These are phyloP conservation scores for Paramecium tetraurelia DNA, from an alignment of 73 alveolate species.

Conservation along the genomic window DNA sequence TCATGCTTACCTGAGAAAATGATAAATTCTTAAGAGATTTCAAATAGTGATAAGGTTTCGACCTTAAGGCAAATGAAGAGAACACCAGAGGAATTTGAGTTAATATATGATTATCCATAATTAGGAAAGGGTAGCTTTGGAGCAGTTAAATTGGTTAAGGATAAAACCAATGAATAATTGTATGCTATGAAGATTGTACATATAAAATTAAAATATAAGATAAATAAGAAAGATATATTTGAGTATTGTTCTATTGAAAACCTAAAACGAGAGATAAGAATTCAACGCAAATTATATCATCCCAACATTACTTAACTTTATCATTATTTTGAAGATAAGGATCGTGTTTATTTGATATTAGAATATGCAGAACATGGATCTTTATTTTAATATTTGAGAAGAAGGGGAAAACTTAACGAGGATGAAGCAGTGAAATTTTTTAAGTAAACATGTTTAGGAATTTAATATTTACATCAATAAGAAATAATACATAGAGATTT, in stretches of 20 bases:
- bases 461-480: slow-evolving; percentile 59
- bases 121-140: slow-evolving; percentile 61
- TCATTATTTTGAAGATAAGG: slow-evolving; percentile 89
- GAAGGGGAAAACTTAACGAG: slow-evolving; percentile 55
- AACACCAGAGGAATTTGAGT: slow-evolving; percentile 26
- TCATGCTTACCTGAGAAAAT: not conserved
- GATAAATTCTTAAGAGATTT: slow-evolving; percentile 19
- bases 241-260: slow-evolving; percentile 58
- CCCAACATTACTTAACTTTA: slow-evolving; percentile 84
- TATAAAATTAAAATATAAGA: not conserved
- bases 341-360: slow-evolving; percentile 78
- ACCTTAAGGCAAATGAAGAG: slow-evolving; percentile 28
- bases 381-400: slow-evolving; percentile 51
- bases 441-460: slow-evolving; percentile 65
- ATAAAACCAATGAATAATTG: slow-evolving; percentile 50
- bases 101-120: slow-evolving; percentile 30
- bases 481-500: slow-evolving; percentile 68
- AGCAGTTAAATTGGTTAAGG: slow-evolving; percentile 54
- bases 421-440: slow-evolving; percentile 59
- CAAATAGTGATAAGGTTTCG: slow-evolving; percentile 25
- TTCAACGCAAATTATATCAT: slow-evolving; percentile 88
- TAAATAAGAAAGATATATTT: slow-evolving; percentile 49
- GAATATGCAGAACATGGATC: slow-evolving; percentile 76
- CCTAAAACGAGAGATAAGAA: slow-evolving; percentile 82
- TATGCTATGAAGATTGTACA: slow-evolving; percentile 61